Conservation (phyloP, 1,284 basidiomycete genomes). For the Entoloma clypeatum region DNA sequence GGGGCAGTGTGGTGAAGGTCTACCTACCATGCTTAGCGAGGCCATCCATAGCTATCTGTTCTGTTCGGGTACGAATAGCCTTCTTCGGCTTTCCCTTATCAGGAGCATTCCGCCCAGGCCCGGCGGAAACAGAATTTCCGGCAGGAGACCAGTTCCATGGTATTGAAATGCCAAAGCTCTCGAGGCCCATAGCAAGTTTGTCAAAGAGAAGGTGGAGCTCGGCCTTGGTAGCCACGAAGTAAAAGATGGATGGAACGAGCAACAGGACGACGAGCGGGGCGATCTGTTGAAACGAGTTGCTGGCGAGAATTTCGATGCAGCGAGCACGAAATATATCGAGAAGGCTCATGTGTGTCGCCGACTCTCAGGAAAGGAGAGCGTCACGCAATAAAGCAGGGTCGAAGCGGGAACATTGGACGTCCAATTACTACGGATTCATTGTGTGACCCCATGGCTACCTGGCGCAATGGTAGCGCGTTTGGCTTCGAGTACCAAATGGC, state of each 20-base stretch:
- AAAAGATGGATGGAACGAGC: constrained; percentile 47
- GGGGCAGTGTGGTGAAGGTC: not conserved
- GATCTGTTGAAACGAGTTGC: constrained; percentile 43
- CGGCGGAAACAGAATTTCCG: constrained; percentile 8
- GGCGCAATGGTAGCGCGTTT: constrained; percentile 85
- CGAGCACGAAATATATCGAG: constrained; percentile 28
- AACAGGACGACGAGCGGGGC: constrained; percentile 54
- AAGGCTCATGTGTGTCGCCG: constrained; percentile 32
- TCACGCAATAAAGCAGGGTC: not conserved
- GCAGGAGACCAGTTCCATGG: constrained; percentile 58
- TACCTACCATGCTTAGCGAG: constrained; percentile 28
- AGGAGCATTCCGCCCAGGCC: constrained; percentile 9
- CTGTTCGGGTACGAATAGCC: constrained; percentile 47
- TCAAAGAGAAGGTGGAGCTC: constrained; percentile 29
- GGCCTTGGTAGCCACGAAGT: constrained; percentile 36
- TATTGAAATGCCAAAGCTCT: constrained; percentile 44
- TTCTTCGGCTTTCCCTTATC: constrained; percentile 50
- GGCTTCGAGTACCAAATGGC: constrained; percentile 67
- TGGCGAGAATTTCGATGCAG: constrained; percentile 31
- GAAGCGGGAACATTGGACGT: not conserved
- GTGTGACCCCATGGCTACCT: constrained; percentile 46
- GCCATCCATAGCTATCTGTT: constrained; percentile 46
- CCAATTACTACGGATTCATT: not conserved
- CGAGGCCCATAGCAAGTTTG: constrained; percentile 52
- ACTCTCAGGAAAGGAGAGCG: constrained; percentile 12